These are phyloP conservation scores for Glutinoglossum americanum DNA, from an alignment of 495 filamentous ascomycete genomes.

Conservation along the genomic window DNA sequence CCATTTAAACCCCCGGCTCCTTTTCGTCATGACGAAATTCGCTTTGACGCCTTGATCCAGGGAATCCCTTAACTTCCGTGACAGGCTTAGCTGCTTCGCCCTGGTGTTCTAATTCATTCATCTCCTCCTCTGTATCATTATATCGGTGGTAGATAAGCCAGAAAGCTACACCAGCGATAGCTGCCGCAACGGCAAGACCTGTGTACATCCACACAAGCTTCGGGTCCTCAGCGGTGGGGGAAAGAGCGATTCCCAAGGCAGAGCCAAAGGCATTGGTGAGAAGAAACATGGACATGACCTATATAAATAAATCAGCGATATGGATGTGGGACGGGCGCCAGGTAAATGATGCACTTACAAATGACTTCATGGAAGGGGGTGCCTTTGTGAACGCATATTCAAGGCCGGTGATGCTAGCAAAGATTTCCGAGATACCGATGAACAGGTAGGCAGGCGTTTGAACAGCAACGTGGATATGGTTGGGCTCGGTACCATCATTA, in stretches of 20 bases:
- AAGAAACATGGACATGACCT: constrained; percentile 38
- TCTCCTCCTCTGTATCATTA: constrained; percentile 1
- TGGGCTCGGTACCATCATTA: constrained; percentile 10
- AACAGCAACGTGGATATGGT: constrained; percentile 20
- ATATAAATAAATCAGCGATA: background rate
- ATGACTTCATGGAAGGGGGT: constrained; percentile 42
- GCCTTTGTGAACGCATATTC: constrained; percentile 54
- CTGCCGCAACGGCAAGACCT: constrained; percentile 11
- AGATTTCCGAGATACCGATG: constrained; percentile 46
- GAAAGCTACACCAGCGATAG: background rate
- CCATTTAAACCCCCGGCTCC: background rate
- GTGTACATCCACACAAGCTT: constrained; percentile 27
- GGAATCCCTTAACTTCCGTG: background rate
- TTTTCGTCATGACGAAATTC: background rate
- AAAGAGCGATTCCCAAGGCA: constrained; percentile 32
- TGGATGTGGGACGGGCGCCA: background rate
- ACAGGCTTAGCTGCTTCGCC: background rate
- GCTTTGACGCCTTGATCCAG: background rate
- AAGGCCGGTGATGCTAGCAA: constrained; percentile 47
- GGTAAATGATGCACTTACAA: constrained; percentile 14
- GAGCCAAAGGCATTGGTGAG: constrained; percentile 26
- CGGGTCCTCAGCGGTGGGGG: constrained; percentile 37
- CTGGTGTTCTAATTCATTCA: background rate
- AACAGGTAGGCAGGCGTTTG: constrained; percentile 24
- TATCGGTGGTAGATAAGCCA: background rate